Base-by-base conservation (phyloP, 805 yeast species). In the Ogataea philodendri region DNA sequence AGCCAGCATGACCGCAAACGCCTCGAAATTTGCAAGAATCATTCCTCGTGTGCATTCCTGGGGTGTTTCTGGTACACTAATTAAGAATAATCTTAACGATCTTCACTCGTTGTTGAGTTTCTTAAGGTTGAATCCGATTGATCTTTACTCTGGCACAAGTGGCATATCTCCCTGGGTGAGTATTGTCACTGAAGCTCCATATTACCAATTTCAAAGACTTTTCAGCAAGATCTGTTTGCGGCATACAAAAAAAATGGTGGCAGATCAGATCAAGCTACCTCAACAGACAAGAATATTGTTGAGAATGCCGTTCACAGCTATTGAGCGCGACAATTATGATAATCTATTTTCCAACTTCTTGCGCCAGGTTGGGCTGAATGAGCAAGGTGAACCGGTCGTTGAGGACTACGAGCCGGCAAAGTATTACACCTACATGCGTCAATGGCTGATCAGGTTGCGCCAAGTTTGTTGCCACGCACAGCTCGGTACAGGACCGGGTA, bases 1-100 rank as follows among this genome's bases (percentile, higher is more conserved):
- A 3, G 78, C 86, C 6, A 71, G 74, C 3, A 81, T 81, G 15
- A 69, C 77, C 3, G 75, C 90, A 0, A 75, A 84, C 34, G 86
- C 93, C 2, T 87, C 95, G 14, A 78, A 74, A 38, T 84, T 88
- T 38, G 87, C 96, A 0, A 67, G 84, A 3, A 63, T 84, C 22
- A 74, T 93, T 16, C 90, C 96, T 4, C 68, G 96, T 34, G 74
- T 77, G 29, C 97, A 93, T 61, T 78, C 96, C 0, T 93, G 97
- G 97, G 97, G 95, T 10, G 96, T 89, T 1, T 85, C 96, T 1
- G 98, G 98, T 5, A 93, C 98, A 0, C 95, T 97, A 0, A 81
- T 88, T 10, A 78, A 80, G 45, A 74, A 73, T 43, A 70, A 76
- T 24, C 60, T 84, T 26, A 57, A 67, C 20, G 96, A 90, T 57